Evolutionary conservation across 768 basidiomycete genomes (phyloP).

Genomic region (Termitomyces sp.): DNA sequence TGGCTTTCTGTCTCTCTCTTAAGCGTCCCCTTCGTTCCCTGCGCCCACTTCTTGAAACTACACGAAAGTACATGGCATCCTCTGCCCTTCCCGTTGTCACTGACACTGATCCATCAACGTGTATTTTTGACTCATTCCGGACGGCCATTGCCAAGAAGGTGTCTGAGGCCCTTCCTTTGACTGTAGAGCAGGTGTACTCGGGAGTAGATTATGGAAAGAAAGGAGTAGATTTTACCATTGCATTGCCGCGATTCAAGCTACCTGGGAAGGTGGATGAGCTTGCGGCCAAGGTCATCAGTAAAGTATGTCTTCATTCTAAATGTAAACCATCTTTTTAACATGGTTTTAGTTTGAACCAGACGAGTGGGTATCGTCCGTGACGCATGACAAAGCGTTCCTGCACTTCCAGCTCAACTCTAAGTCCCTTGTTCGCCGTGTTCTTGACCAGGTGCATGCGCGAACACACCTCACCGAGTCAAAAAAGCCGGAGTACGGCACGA

Average conservation of each 20-base stretch:
- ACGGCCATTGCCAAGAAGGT: slow-evolving; percentile 75
- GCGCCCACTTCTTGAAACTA: slow-evolving; percentile 1
- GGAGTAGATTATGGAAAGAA: slow-evolving; percentile 92
- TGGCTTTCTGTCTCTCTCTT: slow-evolving; percentile 19
- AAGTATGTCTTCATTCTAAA: slow-evolving; percentile 42
- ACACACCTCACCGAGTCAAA: slow-evolving; percentile 59
- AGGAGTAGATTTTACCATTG: slow-evolving; percentile 90
- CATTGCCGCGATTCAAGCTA: slow-evolving; percentile 86
- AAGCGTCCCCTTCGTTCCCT: slow-evolving; percentile 11
- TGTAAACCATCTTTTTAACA: not conserved
- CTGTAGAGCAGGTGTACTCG: slow-evolving; percentile 73
- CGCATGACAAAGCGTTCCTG: slow-evolving; percentile 75
- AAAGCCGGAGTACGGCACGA: slow-evolving; percentile 77
- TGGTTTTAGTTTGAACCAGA: slow-evolving; percentile 74
- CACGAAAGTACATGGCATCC: slow-evolving; percentile 21
- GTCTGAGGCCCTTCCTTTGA: slow-evolving; percentile 62
- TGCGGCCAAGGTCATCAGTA: slow-evolving; percentile 66
- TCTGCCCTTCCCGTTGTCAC: slow-evolving; percentile 28
- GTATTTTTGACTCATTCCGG: slow-evolving; percentile 73
- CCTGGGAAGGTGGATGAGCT: slow-evolving; percentile 80
- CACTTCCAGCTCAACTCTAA: slow-evolving; percentile 71
- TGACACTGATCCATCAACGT: slow-evolving; percentile 59
- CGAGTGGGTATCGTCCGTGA: slow-evolving; percentile 68
- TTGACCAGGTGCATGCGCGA: slow-evolving; percentile 70
- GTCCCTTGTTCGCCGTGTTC: slow-evolving; percentile 60